Conservation (phyloP, 176 grass and related monocot genomes). For the Poa pratensis region DNA sequence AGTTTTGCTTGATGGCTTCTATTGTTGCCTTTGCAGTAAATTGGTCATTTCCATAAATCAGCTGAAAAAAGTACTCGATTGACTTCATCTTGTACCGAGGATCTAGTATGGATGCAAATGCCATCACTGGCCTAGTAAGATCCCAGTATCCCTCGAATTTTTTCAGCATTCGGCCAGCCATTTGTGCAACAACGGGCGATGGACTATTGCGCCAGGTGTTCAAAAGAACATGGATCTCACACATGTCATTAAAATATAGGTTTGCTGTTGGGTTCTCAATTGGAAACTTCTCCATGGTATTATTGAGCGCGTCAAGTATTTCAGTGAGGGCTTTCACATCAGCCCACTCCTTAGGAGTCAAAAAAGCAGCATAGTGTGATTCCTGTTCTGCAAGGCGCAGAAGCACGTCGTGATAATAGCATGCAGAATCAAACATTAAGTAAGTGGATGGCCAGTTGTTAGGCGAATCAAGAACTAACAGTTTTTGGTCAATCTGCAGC, state of each 20-base stretch:
- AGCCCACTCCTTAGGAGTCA: constrained; percentile 77
- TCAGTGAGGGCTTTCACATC: constrained; percentile 90
- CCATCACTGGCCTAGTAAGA: constrained; percentile 75
- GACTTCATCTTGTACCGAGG: constrained; percentile 99
- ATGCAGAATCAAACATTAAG: constrained; percentile 93
- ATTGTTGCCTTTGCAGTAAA: constrained; percentile 79
- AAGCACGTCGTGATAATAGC: constrained; percentile 84
- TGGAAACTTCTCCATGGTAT: constrained; percentile 87
- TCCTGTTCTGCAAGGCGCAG: constrained; percentile 72
- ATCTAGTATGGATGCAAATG: constrained; percentile 95
- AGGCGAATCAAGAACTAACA: constrained; percentile 77
- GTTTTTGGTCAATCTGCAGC: constrained; percentile 66
- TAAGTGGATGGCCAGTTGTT: constrained; percentile 80
- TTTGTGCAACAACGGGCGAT: constrained; percentile 71
- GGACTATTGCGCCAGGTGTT: constrained; percentile 80
- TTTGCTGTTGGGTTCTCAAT: constrained; percentile 79
- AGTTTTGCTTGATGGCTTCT: constrained; percentile 69
- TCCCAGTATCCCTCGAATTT: constrained; percentile 94
- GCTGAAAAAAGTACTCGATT: constrained; percentile 89
- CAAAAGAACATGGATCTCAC: constrained; percentile 90
- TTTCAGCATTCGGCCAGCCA: constrained; percentile 82
- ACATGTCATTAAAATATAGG: constrained; percentile 96
- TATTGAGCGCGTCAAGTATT: constrained; percentile 88
- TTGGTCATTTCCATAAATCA: constrained; percentile 72
- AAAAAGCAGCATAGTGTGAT: constrained; percentile 56